Conservation (phyloP, 306 rosid species). For the Medicago truncatula region MtrunA17r5.0-ANR NC_053045.1:43386501-43387000, state of each 20-base stretch:
- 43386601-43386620: constrained; percentile 42
- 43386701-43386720: constrained; percentile 91
- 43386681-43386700: constrained; percentile 46
- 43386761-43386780: constrained; percentile 82
- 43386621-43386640: constrained; percentile 9
- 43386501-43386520: constrained; percentile 96
- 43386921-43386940: constrained; percentile 45
- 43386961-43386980: constrained; percentile 41
- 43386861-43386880: constrained; percentile 82
- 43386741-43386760: constrained; percentile 60
- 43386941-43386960: constrained; percentile 15
- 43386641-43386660: constrained; percentile 25
- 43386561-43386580: constrained; percentile 81
- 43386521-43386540: constrained; percentile 89
- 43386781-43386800: constrained; percentile 76
- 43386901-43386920: constrained; percentile 69
- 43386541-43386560: constrained; percentile 86
- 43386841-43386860: constrained; percentile 87
- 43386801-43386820: constrained; percentile 46
- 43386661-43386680: constrained; percentile 19
- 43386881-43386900: constrained; percentile 75
- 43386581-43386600: constrained; percentile 79
- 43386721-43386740: constrained; percentile 70
- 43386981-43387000: constrained; percentile 44
- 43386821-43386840: constrained; percentile 77